Percentiles rank a stretch among this genome's conserved stretches.
These are phyloP conservation scores for Curvularia sp. DNA, from an alignment of 2,329 filamentous ascomycete genomes.

Conservation along the genomic window DNA sequence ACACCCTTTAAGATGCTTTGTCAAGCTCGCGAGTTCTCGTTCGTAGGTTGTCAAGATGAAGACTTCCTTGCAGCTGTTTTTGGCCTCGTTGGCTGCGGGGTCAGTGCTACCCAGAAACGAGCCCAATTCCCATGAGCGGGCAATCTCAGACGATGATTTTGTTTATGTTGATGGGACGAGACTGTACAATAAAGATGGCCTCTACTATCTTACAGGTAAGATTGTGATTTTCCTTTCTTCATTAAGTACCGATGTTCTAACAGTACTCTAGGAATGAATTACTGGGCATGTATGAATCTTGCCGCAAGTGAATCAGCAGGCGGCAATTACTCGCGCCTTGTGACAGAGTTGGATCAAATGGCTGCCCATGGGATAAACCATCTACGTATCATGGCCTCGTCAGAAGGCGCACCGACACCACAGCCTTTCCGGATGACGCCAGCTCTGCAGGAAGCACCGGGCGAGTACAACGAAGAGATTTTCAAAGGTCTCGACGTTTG, in stretches of 20 bases:
- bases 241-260: slow-evolving; percentile 1
- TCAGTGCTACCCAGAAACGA: slow-evolving; percentile 14
- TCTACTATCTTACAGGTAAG: slow-evolving; percentile 48
- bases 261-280: slow-evolving; percentile 43
- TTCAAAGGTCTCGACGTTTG: slow-evolving; percentile 51
- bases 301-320: slow-evolving; percentile 47
- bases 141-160: slow-evolving; percentile 45
- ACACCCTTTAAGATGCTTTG: neutral
- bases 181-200: slow-evolving; percentile 45
- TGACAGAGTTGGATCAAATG: slow-evolving; percentile 53
- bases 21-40: neutral
- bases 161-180: slow-evolving; percentile 46
- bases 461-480: slow-evolving; percentile 51
- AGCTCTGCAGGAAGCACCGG: slow-evolving; percentile 46
- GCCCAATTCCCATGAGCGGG: slow-evolving; percentile 12
- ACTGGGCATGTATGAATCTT: slow-evolving; percentile 54
- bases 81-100: slow-evolving; percentile 24
- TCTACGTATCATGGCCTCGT: slow-evolving; percentile 52
- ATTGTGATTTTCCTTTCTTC: too few relatives aligned
- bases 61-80: slow-evolving; percentile 15
- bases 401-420: slow-evolving; percentile 49
- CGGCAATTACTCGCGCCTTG: slow-evolving; percentile 49
- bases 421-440: slow-evolving; percentile 53
- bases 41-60: slow-evolving; percentile 20
- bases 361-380: slow-evolving; percentile 51